Percentiles rank a stretch among this genome's conserved stretches.
Conservation (phyloP, 768 basidiomycete genomes). For the Boletus edulis region DNA sequence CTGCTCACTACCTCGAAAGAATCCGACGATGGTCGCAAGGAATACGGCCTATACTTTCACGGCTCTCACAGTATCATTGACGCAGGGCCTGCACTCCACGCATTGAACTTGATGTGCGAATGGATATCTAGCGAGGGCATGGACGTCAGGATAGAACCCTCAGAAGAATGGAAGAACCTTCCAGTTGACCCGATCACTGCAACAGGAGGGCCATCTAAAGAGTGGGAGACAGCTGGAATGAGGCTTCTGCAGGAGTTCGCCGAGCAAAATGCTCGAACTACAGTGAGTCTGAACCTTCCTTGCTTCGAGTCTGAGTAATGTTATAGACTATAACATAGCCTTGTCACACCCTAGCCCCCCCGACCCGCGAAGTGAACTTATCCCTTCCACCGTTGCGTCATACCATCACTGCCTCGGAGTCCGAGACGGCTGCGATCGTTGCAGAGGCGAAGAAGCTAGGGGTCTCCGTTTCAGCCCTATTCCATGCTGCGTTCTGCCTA, state of each 20-base stretch:
- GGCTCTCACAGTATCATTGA: constrained; percentile 23
- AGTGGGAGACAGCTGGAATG: constrained; percentile 16
- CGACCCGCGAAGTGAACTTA: background rate
- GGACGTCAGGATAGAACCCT: constrained; percentile 6
- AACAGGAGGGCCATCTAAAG: constrained; percentile 18
- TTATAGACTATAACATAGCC: background rate
- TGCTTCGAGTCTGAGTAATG: background rate
- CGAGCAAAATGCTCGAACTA: background rate
- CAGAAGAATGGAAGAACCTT: constrained; percentile 26
- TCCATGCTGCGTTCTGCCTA: constrained; percentile 23
- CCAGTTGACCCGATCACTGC: constrained; percentile 26
- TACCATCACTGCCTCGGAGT: background rate
- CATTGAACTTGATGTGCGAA: constrained; percentile 20
- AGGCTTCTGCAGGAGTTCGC: constrained; percentile 14
- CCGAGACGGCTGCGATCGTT: constrained; percentile 11
- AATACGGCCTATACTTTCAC: constrained; percentile 26
- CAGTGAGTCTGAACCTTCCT: constrained; percentile 5
- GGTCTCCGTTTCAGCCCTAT: constrained; percentile 12
- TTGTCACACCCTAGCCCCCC: constrained; percentile 6
- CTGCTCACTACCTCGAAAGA: constrained; percentile 10
- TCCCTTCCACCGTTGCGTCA: constrained; percentile 7
- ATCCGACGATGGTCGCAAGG: background rate
- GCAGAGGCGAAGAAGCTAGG: constrained; percentile 10
- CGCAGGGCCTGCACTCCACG: constrained; percentile 20
- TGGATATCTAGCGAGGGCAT: constrained; percentile 21